Conservation (phyloP, 140 eudicot genomes). For the Bidens hawaiensis region DNA sequence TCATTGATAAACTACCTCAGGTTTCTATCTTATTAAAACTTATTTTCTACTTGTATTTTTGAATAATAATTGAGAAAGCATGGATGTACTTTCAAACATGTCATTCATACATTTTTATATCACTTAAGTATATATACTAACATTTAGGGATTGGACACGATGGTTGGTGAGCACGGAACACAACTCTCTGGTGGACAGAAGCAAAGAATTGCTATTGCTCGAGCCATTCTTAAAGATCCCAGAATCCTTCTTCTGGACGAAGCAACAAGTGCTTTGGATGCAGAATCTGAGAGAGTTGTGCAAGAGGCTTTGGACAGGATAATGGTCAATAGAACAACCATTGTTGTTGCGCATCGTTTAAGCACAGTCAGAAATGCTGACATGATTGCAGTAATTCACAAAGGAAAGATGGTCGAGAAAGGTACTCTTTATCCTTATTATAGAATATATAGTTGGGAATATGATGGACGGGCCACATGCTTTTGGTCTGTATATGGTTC, state of each 20-base stretch:
- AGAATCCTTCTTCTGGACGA: slow-evolving; percentile 79
- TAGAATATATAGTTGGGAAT: too few species aligned
- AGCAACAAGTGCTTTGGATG: slow-evolving; percentile 90
- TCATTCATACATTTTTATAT: not conserved
- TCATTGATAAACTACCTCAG: slow-evolving; percentile 67
- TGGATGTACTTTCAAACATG: not conserved
- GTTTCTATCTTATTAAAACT: slow-evolving; percentile 18
- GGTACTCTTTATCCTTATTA: not conserved
- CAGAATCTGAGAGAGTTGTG: slow-evolving; percentile 81
- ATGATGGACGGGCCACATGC: too few species aligned
- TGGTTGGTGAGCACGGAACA: slow-evolving; percentile 93
- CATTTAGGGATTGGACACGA: slow-evolving; percentile 69
- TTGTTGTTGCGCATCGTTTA: slow-evolving; percentile 81
- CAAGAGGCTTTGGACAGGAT: slow-evolving; percentile 88
- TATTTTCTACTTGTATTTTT: not conserved
- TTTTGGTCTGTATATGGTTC: too few species aligned
- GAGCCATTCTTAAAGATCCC: slow-evolving; percentile 80
- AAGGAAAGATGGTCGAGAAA: slow-evolving; percentile 30
- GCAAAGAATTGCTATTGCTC: slow-evolving; percentile 86
- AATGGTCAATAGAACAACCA: slow-evolving; percentile 77
- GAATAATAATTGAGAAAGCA: not conserved
- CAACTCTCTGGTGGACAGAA: slow-evolving; percentile 92
- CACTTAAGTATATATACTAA: too few species aligned
- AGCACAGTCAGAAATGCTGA: slow-evolving; percentile 79
- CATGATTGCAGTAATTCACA: slow-evolving; percentile 80